phyloP scores from a whole-genome alignment of 1,284 basidiomycete genomes.

The Coriolopsis trogii region DNA sequence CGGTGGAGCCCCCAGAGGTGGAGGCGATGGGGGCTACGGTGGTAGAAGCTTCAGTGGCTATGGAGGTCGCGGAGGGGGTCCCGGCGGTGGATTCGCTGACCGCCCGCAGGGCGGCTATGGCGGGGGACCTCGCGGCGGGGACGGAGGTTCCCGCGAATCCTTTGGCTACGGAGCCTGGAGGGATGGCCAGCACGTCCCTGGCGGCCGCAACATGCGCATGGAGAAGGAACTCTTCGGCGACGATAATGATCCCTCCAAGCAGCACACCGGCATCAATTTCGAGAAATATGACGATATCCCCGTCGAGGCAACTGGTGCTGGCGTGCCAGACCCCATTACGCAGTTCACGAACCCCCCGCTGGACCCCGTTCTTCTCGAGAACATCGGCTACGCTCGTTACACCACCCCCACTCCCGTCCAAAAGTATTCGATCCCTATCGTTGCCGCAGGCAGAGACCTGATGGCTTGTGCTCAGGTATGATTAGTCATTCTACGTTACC shows the following conservation, averaged over 20 bases:
- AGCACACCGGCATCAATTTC: conserved; percentile 99
- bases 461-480: conserved; percentile 98
- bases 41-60: conserved; percentile 51
- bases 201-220: conserved; percentile 80
- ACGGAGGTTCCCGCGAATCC: conserved; percentile 49
- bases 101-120: conserved; percentile 37
- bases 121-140: conserved; percentile 36
- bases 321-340: conserved; percentile 91
- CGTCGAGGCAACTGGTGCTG: conserved; percentile 95
- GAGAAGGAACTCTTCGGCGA: conserved; percentile 98
- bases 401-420: conserved; percentile 97
- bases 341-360: conserved; percentile 90
- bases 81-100: conserved; percentile 51
- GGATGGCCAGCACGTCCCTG: conserved; percentile 86
- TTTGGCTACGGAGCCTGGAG: conserved; percentile 86
- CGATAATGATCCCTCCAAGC: conserved; percentile 78
- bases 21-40: conserved; percentile 46
- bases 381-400: conserved; percentile 94
- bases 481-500: conserved; percentile 13
- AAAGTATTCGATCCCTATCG: conserved; percentile 99
- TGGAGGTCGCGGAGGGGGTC: conserved; percentile 41
- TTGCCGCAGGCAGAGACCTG: conserved; percentile 88
- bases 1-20: conserved; percentile 31
- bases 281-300: conserved; percentile 99
- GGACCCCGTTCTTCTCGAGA: conserved; percentile 93